Base-by-base conservation (phyloP, 208 protist genomes). In the Zelonia costaricensis region DNA sequence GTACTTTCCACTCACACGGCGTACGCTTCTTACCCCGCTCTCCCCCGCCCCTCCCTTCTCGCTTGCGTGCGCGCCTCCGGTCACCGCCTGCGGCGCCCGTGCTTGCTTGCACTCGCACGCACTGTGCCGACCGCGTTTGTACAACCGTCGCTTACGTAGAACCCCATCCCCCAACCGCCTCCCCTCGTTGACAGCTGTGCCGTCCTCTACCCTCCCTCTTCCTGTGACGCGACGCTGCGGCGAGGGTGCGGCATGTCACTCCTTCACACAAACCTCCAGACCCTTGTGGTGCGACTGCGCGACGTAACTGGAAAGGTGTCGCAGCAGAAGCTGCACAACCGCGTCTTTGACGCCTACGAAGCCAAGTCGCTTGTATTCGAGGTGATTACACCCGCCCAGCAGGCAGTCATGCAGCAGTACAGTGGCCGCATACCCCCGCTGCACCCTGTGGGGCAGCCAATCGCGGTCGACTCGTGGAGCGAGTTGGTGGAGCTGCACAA, bases 291-390 rank as follows among this genome's bases (percentile, higher is more conserved):
- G 2, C 76, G 82, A 0, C 76, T 95, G 43, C 78, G 86, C 0
- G 90, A 95, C 54, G 86, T 93, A 65, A 88, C 82, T 2, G 90
- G 90, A 8, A 93, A 93, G 46, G 85, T 95, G 25, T 88, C 83
- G 12, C 78, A 85, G 60, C 90, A 95, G 47, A 95, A 95, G 52
- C 81, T 95, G 46, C 90, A 95, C 70, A 95, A 88, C 58, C 82
- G 90, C 31, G 84, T 95, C 6, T 95, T 95, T 67, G 90, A 95
- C 56, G 90, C 90, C 0, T 95, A 95, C 55, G 90, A 95, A 58
- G 90, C 90, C 0, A 95, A 95, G 70, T 78, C 86, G 12, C 82
- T 95, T 28, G 90, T 93, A 16, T 93, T 95, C 61, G 86, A 95
- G 49, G 84, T 74, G 23, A 90, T 95, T 35, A 80, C 76, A 20